Evolutionary conservation across 306 rosid species (phyloP), one percentile per base, ranked within the genome.

Genomic region (Coriaria nepalensis): DNA sequence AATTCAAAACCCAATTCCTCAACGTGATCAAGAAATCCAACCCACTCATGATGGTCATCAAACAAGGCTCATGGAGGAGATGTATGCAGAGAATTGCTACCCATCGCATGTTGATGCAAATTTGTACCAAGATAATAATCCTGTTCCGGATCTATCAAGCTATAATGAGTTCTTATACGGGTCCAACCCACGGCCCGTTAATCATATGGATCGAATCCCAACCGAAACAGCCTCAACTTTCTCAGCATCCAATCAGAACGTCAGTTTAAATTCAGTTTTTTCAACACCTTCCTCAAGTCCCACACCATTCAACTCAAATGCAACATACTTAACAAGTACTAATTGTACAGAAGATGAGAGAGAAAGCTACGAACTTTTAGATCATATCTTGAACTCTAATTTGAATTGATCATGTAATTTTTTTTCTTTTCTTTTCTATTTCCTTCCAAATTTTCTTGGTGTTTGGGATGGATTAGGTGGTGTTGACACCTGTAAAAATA

Each of bases 241-340:
- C 38, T 50, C 42, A 57, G 59, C 64, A 66, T 56, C 52, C 55
- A 73, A 74, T 35, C 69, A 58, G 45, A 69, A 68, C 14, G 68
- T 78, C 56, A 13, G 66, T 52, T 72, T 86, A 45, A 62, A 73
- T n/a, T 79, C 93, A 4, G 75, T 75, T 46, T 60, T 79, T 9
- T 81, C 95, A 4, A 77, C 98, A 2, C 86, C 96, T n/a, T 76
- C 82, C 2, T 76, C 94, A 9, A 86, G 90, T 47, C 81, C 83
- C 14, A 69, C 83, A 4, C 76, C 71, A 8, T 52, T 82, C 63
- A 84, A 88, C 42, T 90, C 97, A 0, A 90, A 68, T 47, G 84
- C 29, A 20, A 72, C 86, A 0, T 49, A 60, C 40, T 44, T 78
- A 48, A 66, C 63, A 8, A 65, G 80, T 59, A 43, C 65, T 70